Evolutionary conservation across 768 basidiomycete genomes (phyloP).

Genomic region (Macrolepiota fuliginosa): DNA sequence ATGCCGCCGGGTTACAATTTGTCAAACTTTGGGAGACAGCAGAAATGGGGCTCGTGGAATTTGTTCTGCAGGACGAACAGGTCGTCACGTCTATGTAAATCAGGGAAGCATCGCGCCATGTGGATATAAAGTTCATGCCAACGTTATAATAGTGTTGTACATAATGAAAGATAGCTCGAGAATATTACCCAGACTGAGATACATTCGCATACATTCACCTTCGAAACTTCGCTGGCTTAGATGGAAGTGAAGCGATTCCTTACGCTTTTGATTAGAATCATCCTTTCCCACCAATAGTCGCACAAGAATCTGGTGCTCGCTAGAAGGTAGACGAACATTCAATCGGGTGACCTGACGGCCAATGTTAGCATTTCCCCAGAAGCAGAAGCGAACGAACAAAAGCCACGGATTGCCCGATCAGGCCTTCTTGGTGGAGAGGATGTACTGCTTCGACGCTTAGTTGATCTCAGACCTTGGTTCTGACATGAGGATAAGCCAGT

Average conservation of each 20-base stretch:
- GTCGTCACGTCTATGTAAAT: neutral
- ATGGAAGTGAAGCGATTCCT: conserved; percentile 51
- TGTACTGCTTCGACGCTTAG: too few species aligned
- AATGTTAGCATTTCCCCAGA: neutral
- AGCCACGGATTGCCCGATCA: too few species aligned
- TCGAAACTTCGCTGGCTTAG: conserved; percentile 42
- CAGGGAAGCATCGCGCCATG: conserved; percentile 14
- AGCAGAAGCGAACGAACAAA: neutral
- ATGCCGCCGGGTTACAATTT: conserved; percentile 25
- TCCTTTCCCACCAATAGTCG: conserved; percentile 49
- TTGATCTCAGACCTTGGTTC: neutral
- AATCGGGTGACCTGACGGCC: neutral
- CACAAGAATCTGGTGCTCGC: conserved; percentile 41
- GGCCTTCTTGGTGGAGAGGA: too few species aligned
- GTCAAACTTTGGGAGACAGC: conserved; percentile 31
- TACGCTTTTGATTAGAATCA: conserved; percentile 51
- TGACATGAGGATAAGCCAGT: neutral
- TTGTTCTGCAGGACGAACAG: neutral
- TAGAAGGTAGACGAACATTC: neutral
- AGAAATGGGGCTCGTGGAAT: conserved; percentile 29
- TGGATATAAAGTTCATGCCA: conserved; percentile 40
- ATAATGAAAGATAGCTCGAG: conserved; percentile 32
- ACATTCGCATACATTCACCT: conserved; percentile 42
- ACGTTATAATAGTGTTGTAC: too few species aligned
- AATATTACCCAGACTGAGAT: neutral